Conservation (phyloP, 2,329 filamentous ascomycete species). For the Dactylellina leptospora region DNA sequence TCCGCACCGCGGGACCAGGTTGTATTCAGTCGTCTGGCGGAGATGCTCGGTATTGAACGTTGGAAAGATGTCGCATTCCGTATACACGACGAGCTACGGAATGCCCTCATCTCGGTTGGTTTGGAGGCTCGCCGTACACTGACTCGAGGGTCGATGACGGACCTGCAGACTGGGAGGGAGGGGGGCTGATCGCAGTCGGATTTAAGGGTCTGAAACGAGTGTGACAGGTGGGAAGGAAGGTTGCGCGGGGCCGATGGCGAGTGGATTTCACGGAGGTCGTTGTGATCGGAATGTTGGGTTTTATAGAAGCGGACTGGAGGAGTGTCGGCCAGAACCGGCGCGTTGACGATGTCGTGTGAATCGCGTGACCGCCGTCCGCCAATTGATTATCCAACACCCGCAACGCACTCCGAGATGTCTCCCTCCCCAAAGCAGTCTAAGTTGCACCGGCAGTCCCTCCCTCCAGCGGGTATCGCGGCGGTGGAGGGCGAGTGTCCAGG, state of each 20-base stretch:
- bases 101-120: constrained; percentile 22
- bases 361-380: constrained; percentile 38
- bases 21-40: constrained; percentile 38
- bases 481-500: constrained; percentile 4
- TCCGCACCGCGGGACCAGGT: constrained; percentile 26
- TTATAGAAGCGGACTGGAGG: constrained; percentile 13
- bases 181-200: not conserved
- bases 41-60: constrained; percentile 25
- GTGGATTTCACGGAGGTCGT: not conserved
- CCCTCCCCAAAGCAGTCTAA: not conserved
- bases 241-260: constrained; percentile 2
- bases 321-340: constrained; percentile 32
- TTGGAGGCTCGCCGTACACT: not conserved
- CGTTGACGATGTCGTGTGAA: constrained; percentile 46
- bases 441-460: constrained; percentile 4
- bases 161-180: not conserved
- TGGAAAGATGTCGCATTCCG: constrained; percentile 23
- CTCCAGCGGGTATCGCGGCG: not conserved
- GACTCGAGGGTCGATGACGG: not conserved
- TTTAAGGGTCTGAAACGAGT: not conserved
- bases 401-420: constrained; percentile 11
- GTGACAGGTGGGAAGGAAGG: not conserved
- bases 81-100: constrained; percentile 37
- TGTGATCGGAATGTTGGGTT: constrained; percentile 40
- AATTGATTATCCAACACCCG: constrained; percentile 32